phyloP scores from a whole-genome alignment of 2,329 filamentous ascomycete species.

The Arthrobotrys megalospora region DNA sequence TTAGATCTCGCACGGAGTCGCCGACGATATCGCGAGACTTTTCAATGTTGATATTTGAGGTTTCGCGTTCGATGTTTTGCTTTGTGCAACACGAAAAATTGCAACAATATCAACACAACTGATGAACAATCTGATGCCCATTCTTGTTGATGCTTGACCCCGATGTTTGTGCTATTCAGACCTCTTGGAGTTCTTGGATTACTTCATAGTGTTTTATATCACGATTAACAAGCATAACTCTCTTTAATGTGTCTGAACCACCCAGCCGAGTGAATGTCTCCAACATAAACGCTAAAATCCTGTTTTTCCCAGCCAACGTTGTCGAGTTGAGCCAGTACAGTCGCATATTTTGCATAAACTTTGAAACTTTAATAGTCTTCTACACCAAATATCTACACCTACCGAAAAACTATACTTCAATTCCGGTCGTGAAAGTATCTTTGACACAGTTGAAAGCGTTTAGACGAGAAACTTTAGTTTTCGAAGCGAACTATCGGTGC shows the following conservation, averaged over 20 bases:
- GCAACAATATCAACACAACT: constrained; percentile 9
- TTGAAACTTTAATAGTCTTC: neutral
- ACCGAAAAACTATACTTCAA: constrained; percentile 27
- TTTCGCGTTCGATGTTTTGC: constrained; percentile 31
- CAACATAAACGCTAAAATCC: constrained; percentile 25
- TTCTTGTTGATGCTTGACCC: neutral
- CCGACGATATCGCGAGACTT: constrained; percentile 18
- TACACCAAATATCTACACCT: neutral
- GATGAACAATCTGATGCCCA: no score
- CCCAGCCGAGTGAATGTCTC: constrained; percentile 1
- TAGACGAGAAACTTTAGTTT: constrained; percentile 38
- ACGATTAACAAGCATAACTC: neutral
- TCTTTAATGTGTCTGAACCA: neutral
- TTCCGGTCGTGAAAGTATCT: constrained; percentile 24
- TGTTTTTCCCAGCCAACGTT: constrained; percentile 3
- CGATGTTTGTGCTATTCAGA: neutral
- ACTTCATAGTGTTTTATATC: constrained; percentile 12
- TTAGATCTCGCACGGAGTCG: neutral
- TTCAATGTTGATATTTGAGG: neutral
- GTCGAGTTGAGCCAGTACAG: neutral
- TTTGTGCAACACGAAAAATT: constrained; percentile 15
- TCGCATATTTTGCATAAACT: neutral
- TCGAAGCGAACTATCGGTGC: constrained; percentile 7
- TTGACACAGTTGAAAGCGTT: constrained; percentile 33
- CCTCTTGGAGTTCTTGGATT: neutral